phyloP scores from a whole-genome alignment of 768 basidiomycete species.

The Rhizopogon vinicolor region DNA sequence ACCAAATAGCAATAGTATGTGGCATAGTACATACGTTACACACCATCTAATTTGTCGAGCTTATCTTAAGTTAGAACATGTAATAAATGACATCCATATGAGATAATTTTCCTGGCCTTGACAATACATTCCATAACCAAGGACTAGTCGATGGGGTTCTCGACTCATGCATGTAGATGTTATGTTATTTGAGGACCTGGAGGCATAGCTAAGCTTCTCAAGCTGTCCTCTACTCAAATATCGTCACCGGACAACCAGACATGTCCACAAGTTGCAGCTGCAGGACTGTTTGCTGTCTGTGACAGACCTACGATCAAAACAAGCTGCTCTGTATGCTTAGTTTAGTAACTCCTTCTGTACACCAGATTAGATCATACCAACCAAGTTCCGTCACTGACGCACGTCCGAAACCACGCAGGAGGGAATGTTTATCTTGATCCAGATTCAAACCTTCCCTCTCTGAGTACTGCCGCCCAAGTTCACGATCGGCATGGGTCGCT shows the following conservation, averaged over 20 bases:
- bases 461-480: slow-evolving; percentile 15
- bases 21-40: too few species aligned
- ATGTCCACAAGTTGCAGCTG: background rate
- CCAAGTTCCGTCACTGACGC: background rate
- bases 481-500: slow-evolving; percentile 73
- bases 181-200: too few species aligned
- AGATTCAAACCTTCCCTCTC: background rate
- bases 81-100: background rate
- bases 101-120: background rate
- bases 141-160: background rate
- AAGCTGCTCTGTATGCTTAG: background rate
- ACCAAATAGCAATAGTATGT: too few species aligned
- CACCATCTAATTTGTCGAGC: too few species aligned
- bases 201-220: too few species aligned
- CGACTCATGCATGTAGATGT: background rate
- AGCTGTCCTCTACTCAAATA: background rate
- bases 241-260: background rate
- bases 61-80: background rate
- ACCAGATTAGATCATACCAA: background rate
- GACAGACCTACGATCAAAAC: background rate
- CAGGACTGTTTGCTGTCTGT: too few species aligned
- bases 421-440: background rate
- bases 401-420: background rate
- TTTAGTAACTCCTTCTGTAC: background rate
- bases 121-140: background rate